Evolutionary conservation across 495 filamentous ascomycete genomes (phyloP).

Genomic region (Hypoxylon fuscum): DNA sequence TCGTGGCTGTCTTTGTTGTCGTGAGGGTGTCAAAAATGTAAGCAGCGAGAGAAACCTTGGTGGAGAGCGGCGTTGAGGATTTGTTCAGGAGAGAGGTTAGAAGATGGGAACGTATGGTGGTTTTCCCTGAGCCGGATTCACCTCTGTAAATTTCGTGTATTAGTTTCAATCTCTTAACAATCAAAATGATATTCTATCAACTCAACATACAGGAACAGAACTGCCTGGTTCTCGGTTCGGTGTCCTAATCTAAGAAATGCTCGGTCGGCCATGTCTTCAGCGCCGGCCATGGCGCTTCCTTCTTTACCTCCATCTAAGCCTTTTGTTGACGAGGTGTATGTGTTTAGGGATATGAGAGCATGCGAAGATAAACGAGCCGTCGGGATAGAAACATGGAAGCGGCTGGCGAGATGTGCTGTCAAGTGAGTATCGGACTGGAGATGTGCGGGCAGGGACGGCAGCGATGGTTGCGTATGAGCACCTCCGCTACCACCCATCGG

Average conservation of each 20-base stretch:
- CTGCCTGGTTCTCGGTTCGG: slow-evolving; percentile 89
- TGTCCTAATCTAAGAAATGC: slow-evolving; percentile 87
- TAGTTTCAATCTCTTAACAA: slow-evolving; percentile 29
- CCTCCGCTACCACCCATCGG: slow-evolving; percentile 58
- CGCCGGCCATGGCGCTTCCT: slow-evolving; percentile 85
- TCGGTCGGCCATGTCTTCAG: slow-evolving; percentile 86
- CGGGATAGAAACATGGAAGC: slow-evolving; percentile 89
- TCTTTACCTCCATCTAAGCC: slow-evolving; percentile 89
- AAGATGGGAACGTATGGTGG: slow-evolving; percentile 88
- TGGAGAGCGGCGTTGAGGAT: slow-evolving; percentile 89
- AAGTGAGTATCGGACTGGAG: slow-evolving; percentile 95
- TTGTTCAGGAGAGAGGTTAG: slow-evolving; percentile 84
- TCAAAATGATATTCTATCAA: not conserved
- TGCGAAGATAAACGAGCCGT: slow-evolving; percentile 89
- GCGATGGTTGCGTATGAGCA: slow-evolving; percentile 86
- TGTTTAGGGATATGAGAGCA: slow-evolving; percentile 89
- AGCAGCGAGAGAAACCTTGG: slow-evolving; percentile 89
- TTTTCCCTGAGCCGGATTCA: slow-evolving; percentile 95
- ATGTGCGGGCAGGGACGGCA: slow-evolving; percentile 88
- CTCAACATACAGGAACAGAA: slow-evolving; percentile 84
- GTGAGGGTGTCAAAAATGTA: slow-evolving; percentile 96
- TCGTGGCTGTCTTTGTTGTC: slow-evolving; percentile 96
- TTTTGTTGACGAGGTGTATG: slow-evolving; percentile 85
- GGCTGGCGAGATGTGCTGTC: slow-evolving; percentile 93
- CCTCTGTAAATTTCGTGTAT: slow-evolving; percentile 65